Evolutionary conservation across 805 yeast genomes (phyloP), one percentile per base, ranked within the genome.

Genomic region (Candida piceae): DNA sequence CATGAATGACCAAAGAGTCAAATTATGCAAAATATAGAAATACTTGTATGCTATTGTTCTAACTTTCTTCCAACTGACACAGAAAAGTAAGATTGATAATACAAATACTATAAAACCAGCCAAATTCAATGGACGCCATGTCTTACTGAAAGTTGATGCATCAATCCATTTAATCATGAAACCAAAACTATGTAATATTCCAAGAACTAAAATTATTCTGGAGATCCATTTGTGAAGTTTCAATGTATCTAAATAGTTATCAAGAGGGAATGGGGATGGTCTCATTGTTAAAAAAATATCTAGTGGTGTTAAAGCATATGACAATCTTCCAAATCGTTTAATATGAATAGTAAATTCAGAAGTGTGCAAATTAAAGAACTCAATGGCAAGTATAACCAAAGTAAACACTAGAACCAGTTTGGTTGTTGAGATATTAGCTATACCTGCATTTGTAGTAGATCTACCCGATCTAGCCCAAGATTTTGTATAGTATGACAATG

Each of bases 221-320:
- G 88, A 78, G 1, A 80, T 45, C 89, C 90, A 82, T 49, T 80
- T 81, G 53, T 84, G 94, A 7, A 83, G 48, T 15, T 65, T 65
- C 10, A 84, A 50, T 11, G 74, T 59, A 35, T 73, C 75, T 40
- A 80, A 54, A 49, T 84, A 84, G 35, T 57, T 71, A 49, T 52
- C 72, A 36, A 61, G 51, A 4, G 66, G 67, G 36, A 70, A 51
- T 26, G 71, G 70, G n/a, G 69, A 60, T 2, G 87, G 86, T 38
- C 80, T 64, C 11, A 80, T 48, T 2, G 74, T 75, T 13, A 82
- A 49, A 26, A 74, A 65, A 3, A 81, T 59, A 45, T 76, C 75
- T 23, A 83, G 56, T 0, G 87, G 81, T 2, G 78, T 55, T 31
- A 84, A 57, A 2, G 71, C 69, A 49, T 75, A 80, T 1, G 80